Percentiles rank a stretch among this genome's conserved stretches.
These are phyloP conservation scores for Capsicum baccatum DNA, from an alignment of 257 asterid species.

Conservation along the genomic window DNA sequence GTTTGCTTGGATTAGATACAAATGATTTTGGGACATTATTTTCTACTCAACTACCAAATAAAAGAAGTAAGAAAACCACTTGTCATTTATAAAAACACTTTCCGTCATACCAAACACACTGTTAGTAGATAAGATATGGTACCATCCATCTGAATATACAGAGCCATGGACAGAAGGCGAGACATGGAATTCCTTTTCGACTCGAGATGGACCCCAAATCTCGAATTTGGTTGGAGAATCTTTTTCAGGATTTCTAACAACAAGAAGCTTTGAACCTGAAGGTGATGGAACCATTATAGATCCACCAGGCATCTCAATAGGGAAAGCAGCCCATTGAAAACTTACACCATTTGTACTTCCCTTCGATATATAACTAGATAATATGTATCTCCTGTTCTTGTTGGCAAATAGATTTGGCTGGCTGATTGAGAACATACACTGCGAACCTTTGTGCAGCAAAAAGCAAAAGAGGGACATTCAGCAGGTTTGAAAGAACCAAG, in stretches of 20 bases:
- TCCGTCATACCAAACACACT: no score
- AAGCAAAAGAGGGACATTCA: background rate
- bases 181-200: conserved; percentile 74
- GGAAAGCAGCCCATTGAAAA: conserved; percentile 87
- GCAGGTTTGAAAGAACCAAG: background rate
- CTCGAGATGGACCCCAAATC: conserved; percentile 78
- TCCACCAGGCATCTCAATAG: conserved; percentile 73
- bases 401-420: conserved; percentile 83
- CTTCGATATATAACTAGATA: conserved; percentile 64
- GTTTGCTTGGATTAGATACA: no score
- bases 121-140: conserved; percentile 27
- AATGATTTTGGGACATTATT: no score
- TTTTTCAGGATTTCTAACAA: conserved; percentile 75
- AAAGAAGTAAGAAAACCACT: no score
- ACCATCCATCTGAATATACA: conserved; percentile 93
- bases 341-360: conserved; percentile 48
- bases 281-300: conserved; percentile 83
- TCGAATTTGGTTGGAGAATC: conserved; percentile 82
- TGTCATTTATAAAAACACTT: no score
- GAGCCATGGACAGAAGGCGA: conserved; percentile 79
- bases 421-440: conserved; percentile 70
- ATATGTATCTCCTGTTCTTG: conserved; percentile 67
- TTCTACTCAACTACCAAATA: no score
- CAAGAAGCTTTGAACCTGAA: conserved; percentile 85
- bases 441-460: conserved; percentile 62